These are phyloP conservation scores for Alternaria longipes DNA, from an alignment of 2,329 filamentous ascomycete species.

Conservation along the genomic window DNA sequence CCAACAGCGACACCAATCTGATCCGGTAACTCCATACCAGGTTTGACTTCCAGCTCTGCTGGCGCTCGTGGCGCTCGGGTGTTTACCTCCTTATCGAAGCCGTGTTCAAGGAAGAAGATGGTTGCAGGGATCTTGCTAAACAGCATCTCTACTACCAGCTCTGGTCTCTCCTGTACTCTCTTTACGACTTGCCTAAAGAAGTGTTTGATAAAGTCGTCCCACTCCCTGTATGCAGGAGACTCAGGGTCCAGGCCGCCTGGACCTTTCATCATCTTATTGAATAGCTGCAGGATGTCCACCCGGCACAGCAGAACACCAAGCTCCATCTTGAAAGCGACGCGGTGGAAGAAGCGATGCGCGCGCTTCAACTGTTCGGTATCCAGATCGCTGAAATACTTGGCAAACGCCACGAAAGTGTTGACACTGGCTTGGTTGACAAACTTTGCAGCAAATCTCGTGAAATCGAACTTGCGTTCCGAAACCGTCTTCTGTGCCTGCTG, in stretches of 20 bases:
- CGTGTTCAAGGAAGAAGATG: conserved; percentile 87
- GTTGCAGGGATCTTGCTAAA: conserved; percentile 91
- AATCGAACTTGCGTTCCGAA: conserved; percentile 93
- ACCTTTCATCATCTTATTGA: conserved; percentile 92
- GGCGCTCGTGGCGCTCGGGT: conserved; percentile 73
- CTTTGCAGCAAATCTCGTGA: conserved; percentile 79
- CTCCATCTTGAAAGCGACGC: conserved; percentile 93
- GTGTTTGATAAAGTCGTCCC: conserved; percentile 88
- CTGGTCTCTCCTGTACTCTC: conserved; percentile 85
- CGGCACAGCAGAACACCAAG: conserved; percentile 88
- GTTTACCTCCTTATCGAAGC: conserved; percentile 80
- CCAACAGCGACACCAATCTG: conserved; percentile 84
- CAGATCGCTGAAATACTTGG: conserved; percentile 82
- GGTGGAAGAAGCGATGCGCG: conserved; percentile 92
- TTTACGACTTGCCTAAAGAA: conserved; percentile 82
- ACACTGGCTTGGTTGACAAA: conserved; percentile 87
- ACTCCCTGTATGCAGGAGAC: conserved; percentile 79
- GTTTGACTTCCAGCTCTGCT: conserved; percentile 84
- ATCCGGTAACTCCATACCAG: conserved; percentile 68
- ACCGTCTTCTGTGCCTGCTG: conserved; percentile 73
- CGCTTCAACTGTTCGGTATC: conserved; percentile 84
- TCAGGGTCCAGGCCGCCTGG: conserved; percentile 76
- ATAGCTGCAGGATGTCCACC: conserved; percentile 86
- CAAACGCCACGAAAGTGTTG: conserved; percentile 86
- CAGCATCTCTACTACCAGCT: conserved; percentile 87